Percentiles rank a stretch among this genome's conserved stretches.
phyloP scores from a whole-genome alignment of 805 yeast species.

The Nakazawaea siamensis region DNA sequence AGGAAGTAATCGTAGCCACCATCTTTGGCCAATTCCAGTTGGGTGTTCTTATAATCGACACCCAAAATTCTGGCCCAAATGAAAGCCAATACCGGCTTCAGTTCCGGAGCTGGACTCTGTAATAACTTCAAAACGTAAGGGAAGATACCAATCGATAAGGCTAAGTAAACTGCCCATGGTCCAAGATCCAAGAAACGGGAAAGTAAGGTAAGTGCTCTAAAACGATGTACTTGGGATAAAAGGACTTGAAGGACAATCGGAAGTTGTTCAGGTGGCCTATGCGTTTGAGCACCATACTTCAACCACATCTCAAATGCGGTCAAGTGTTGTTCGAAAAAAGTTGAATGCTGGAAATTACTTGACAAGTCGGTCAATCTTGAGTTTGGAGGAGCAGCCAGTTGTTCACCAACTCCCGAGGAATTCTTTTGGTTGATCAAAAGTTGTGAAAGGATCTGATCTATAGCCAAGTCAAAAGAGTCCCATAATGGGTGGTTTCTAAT shows the following conservation, averaged over 20 bases:
- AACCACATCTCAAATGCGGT: conserved; percentile 97
- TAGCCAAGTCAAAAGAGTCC: conserved; percentile 97
- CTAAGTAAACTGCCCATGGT: conserved; percentile 94
- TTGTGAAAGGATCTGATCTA: conserved; percentile 85
- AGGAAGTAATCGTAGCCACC: conserved; percentile 85
- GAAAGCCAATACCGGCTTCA: conserved; percentile 88
- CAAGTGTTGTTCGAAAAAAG: conserved; percentile 91
- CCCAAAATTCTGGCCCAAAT: conserved; percentile 99
- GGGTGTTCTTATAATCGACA: conserved; percentile 83
- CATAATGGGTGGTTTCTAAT: conserved; percentile 84
- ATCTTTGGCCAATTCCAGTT: conserved; percentile 86
- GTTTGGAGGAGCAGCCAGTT: conserved; percentile 2
- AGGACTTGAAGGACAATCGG: conserved; percentile 92
- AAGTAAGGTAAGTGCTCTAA: conserved; percentile 76
- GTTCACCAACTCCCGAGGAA: conserved; percentile 7
- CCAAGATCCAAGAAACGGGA: conserved; percentile 88
- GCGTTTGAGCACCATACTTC: conserved; percentile 76
- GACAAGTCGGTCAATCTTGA: conserved; percentile 16
- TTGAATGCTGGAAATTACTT: conserved; percentile 74
- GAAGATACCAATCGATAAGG: conserved; percentile 89
- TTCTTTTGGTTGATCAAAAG: conserved; percentile 33
- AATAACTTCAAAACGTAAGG: conserved; percentile 86
- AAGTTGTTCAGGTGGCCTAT: conserved; percentile 87
- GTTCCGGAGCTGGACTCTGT: conserved; percentile 92
- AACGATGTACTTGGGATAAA: conserved; percentile 87